Evolutionary conservation across 805 yeast genomes (phyloP).

Genomic region (Candida khao-thaluensis): DNA sequence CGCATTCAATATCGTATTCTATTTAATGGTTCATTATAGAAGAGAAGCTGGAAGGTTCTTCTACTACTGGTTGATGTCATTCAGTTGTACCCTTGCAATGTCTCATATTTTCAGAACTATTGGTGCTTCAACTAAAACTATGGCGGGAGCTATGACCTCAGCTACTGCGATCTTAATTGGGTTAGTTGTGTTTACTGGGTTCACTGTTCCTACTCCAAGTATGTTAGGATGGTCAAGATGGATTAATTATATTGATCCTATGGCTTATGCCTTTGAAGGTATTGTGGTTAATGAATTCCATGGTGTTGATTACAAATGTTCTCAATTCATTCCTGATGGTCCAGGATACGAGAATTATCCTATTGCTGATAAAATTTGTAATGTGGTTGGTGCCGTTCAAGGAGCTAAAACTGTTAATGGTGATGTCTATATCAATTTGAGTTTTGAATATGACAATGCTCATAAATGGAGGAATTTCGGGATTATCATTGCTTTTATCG

Average conservation of each 20-base stretch:
- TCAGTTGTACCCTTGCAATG: conserved; percentile 36
- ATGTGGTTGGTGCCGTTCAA: conserved; percentile 55
- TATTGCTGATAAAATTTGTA: conserved; percentile 49
- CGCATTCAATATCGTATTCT: conserved; percentile 30
- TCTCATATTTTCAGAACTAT: conserved; percentile 42
- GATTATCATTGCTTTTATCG: conserved; percentile 52
- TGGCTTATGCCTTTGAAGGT: conserved; percentile 50
- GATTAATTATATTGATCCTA: conserved; percentile 44
- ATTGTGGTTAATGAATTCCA: conserved; percentile 66
- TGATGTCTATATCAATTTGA: conserved; percentile 48
- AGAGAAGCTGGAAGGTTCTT: conserved; percentile 37
- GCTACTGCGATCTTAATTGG: conserved; percentile 48
- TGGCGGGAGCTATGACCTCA: conserved; percentile 45
- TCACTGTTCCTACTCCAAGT: conserved; percentile 40
- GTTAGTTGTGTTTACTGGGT: conserved; percentile 55
- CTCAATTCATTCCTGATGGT: conserved; percentile 57
- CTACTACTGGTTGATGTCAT: conserved; percentile 33
- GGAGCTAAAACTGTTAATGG: conserved; percentile 60
- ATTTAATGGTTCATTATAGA: conserved; percentile 51
- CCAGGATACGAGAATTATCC: conserved; percentile 45
- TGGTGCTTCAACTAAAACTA: conserved; percentile 42
- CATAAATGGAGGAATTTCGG: conserved; percentile 86
- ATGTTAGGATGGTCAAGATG: conserved; percentile 68
- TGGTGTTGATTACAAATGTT: conserved; percentile 54
- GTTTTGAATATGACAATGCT: conserved; percentile 50